Base-by-base conservation (phyloP, 2,329 filamentous ascomycete genomes). In the Phialophora chinensis region DNA sequence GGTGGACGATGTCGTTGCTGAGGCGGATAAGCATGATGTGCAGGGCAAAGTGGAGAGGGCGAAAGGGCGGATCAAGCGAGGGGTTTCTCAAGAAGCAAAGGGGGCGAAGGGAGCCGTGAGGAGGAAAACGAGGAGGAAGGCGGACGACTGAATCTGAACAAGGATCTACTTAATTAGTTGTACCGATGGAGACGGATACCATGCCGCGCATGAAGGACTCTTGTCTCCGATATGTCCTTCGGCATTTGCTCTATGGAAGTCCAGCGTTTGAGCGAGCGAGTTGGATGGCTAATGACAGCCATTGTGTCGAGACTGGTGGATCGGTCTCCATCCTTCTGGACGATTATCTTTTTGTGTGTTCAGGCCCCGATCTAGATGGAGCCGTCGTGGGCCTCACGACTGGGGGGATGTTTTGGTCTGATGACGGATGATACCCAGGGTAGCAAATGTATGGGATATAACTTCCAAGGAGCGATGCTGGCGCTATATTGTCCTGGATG, bases 1-100 rank as follows among this genome's bases (percentile, higher is more conserved):
- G 4, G 76, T 83, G 29, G 84, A 86, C 54, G 84, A 86, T 72
- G 69, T 84, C 27, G 78, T 79, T 60, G 78, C 79, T 17, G 78
- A 80, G 65, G 67, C 74, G 25, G 74, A 78, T 31, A 75, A 78
- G 47, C 70, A 77, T 57, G 75, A 77, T 62, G 72, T 79, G 27
- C 69, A 73, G 47, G 73, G 71, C 50, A 72, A 73, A 10, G 67
- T 79, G 27, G 75, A 78, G 63, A 69, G 72, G 63, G 73, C 73
- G 27, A 77, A 74, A 63, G 73, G 71, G 35, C 77, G 75, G 66
- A 64, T 71, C 1, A 65, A 60, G 61, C 38, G 49, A 14, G 49
- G 49, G 1, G 49, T 52, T 5, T 25, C 20, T 10, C 57, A 55
- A 27, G 66, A 65, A 52, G 69, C 62, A 3, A 69, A 66, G 27